Conservation (phyloP, 2,329 filamentous ascomycete genomes). For the Penicillium sp. region DNA sequence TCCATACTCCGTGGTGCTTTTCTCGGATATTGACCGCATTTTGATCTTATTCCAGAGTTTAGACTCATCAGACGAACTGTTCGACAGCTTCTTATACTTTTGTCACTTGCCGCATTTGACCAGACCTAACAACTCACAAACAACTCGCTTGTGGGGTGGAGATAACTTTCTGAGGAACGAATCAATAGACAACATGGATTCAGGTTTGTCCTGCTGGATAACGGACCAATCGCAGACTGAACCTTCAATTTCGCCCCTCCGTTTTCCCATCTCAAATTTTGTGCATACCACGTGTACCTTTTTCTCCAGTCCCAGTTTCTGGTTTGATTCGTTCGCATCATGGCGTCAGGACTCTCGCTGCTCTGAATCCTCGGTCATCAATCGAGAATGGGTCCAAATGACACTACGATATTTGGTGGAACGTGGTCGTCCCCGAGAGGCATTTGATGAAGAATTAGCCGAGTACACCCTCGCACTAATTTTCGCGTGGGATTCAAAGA, state of each 20-base stretch:
- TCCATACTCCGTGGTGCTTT: conserved; percentile 80
- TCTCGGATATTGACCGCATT: conserved; percentile 71
- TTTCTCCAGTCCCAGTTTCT: conserved; percentile 56
- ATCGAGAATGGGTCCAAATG: conserved; percentile 55
- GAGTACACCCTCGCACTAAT: conserved; percentile 74
- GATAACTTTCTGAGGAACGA: conserved; percentile 61
- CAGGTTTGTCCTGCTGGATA: conserved; percentile 33
- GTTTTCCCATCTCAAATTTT: conserved; percentile 44
- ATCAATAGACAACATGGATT: conserved; percentile 34
- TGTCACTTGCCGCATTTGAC: conserved; percentile 63
- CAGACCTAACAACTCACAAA: conserved; percentile 24
- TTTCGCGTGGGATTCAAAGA: conserved; percentile 57
- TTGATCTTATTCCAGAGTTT: conserved; percentile 48
- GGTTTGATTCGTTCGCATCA: conserved; percentile 45
- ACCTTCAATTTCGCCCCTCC: conserved; percentile 28
- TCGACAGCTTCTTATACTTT: conserved; percentile 74
- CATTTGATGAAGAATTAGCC: conserved; percentile 59
- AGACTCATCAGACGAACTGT: conserved; percentile 51
- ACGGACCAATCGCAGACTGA: neutral
- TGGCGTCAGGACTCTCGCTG: conserved; percentile 29
- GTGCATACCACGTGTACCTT: conserved; percentile 57
- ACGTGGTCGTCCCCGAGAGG: conserved; percentile 14
- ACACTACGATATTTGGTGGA: conserved; percentile 63
- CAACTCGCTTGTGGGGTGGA: conserved; percentile 44
- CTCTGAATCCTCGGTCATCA: conserved; percentile 39